Evolutionary conservation across 2,329 filamentous ascomycete species (phyloP).

Genomic region (Balansia obtecta): DNA sequence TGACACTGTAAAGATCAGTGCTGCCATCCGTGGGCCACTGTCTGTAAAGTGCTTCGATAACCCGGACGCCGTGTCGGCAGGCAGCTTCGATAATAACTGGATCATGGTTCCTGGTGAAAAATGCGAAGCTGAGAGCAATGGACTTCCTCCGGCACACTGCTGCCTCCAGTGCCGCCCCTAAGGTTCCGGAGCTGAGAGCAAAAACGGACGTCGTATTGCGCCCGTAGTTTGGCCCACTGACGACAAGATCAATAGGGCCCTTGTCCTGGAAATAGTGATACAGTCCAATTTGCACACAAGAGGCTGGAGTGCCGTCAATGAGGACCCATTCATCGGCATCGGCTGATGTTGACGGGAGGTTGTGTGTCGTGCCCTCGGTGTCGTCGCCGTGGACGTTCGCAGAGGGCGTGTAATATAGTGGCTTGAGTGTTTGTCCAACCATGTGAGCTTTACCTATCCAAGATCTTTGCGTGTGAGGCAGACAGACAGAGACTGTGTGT

Average conservation of each 20-base stretch:
- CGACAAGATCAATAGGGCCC: constrained; percentile 62
- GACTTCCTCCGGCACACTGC: constrained; percentile 57
- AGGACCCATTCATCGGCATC: constrained; percentile 67
- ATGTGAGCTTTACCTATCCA: constrained; percentile 99
- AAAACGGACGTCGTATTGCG: constrained; percentile 74
- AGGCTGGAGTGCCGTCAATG: constrained; percentile 69
- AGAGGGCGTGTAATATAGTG: constrained; percentile 66
- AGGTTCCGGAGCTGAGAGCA: constrained; percentile 62
- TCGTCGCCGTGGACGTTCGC: constrained; percentile 26
- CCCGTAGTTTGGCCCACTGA: constrained; percentile 74
- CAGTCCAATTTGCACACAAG: constrained; percentile 70
- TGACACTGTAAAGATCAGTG: constrained; percentile 81
- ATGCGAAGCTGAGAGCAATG: constrained; percentile 82
- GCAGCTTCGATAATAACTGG: constrained; percentile 68
- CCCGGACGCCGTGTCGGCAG: constrained; percentile 56
- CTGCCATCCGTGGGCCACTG: constrained; percentile 57
- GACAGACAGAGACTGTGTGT: constrained; percentile 80
- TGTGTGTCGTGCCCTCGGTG: constrained; percentile 53
- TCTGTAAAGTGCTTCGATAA: constrained; percentile 66
- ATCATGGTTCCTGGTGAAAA: constrained; percentile 77
- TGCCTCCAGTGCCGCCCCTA: constrained; percentile 67
- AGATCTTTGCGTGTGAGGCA: constrained; percentile 83
- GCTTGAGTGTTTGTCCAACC: constrained; percentile 76
- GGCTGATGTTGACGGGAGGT: constrained; percentile 38
- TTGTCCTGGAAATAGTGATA: constrained; percentile 66